Evolutionary conservation across 225 moss, liverwort and hornwort species (phyloP).

Genomic region (Rhytidiadelphus loreus): DNA sequence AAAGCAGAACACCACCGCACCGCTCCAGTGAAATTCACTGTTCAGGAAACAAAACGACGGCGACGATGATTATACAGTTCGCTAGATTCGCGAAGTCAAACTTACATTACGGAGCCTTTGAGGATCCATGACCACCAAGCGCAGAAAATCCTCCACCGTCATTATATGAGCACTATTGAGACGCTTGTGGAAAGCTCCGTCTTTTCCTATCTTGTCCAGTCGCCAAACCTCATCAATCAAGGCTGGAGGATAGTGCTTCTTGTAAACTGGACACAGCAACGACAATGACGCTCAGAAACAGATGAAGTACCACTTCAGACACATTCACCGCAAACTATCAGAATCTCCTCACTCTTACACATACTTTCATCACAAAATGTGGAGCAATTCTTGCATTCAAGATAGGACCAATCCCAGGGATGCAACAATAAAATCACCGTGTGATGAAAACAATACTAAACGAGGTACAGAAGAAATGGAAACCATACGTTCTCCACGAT

Average conservation of each 20-base stretch:
- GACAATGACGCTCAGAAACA: neutral
- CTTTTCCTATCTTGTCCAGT: constrained; percentile 41
- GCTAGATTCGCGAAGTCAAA: neutral
- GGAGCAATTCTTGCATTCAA: too few species aligned
- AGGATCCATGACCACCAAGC: constrained; percentile 42
- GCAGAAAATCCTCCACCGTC: constrained; percentile 37
- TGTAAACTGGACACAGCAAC: constrained; percentile 18
- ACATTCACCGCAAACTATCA: too few species aligned
- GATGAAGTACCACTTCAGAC: too few species aligned
- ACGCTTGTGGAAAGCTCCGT: constrained; percentile 49
- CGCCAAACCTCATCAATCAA: constrained; percentile 41
- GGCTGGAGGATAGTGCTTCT: constrained; percentile 44
- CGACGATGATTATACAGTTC: neutral
- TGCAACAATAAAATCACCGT: neutral
- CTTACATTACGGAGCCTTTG: constrained; percentile 30
- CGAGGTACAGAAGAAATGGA: neutral
- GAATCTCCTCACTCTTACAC: neutral
- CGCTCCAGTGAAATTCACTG: neutral
- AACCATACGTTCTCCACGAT: constrained; percentile 36
- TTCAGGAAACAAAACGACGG: neutral
- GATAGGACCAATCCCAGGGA: neutral
- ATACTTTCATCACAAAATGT: neutral
- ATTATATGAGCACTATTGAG: constrained; percentile 5
- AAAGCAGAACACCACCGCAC: neutral
- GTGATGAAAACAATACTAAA: neutral